Evolutionary conservation across 306 rosid genomes (phyloP).

Genomic region (Trichosanthes cucumerina): DNA sequence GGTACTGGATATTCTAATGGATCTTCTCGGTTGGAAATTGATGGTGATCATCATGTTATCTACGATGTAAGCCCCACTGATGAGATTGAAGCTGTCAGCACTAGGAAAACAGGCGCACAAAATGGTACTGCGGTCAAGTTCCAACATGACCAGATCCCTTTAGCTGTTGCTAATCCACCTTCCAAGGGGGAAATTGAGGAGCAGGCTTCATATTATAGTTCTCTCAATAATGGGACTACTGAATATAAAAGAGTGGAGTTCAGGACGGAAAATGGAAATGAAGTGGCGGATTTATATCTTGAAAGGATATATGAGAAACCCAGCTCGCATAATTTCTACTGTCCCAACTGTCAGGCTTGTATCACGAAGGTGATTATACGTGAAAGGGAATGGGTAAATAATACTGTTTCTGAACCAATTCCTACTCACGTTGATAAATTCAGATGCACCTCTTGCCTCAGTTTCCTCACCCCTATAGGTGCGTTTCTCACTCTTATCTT

Average conservation of each 20-base stretch:
- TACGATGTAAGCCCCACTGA: constrained; percentile 7
- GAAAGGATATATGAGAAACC: constrained; percentile 38
- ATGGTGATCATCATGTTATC: neutral
- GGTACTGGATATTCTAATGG: constrained; percentile 14
- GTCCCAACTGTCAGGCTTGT: constrained; percentile 67
- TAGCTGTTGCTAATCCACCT: constrained; percentile 15
- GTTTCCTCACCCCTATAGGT: constrained; percentile 57
- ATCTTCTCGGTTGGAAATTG: constrained; percentile 4
- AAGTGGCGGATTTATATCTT: constrained; percentile 34
- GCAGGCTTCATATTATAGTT: constrained; percentile 9
- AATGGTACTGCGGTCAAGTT: neutral
- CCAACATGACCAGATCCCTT: neutral
- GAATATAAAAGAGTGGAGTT: constrained; percentile 13
- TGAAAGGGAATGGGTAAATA: constrained; percentile 10
- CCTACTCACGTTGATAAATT: constrained; percentile 12
- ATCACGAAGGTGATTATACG: constrained; percentile 56
- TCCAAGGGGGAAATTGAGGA: neutral
- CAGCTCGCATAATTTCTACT: constrained; percentile 50
- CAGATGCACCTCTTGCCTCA: constrained; percentile 55
- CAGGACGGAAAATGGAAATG: constrained; percentile 15
- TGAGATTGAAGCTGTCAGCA: neutral
- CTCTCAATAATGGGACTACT: constrained; percentile 8
- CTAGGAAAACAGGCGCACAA: neutral
- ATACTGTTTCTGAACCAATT: neutral
- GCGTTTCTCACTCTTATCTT: neutral